These are phyloP conservation scores for Vitis rupestris DNA, from an alignment of 164 flowering plant species.

Conservation along the genomic window DNA sequence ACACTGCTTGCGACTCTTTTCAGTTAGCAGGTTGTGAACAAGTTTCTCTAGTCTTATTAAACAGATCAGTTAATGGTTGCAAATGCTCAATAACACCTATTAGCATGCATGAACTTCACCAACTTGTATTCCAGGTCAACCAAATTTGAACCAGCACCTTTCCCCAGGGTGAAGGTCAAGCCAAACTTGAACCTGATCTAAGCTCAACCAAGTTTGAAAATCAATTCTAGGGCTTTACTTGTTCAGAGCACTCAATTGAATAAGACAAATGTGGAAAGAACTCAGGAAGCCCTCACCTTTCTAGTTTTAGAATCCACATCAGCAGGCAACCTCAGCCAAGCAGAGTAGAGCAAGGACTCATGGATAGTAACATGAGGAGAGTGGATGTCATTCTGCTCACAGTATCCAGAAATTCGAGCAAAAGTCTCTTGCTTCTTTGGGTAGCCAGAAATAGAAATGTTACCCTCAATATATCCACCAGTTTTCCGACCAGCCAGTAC, in stretches of 20 bases:
- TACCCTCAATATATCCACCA: slow-evolving; percentile 59
- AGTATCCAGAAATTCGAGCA: slow-evolving; percentile 59
- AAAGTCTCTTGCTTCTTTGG: slow-evolving; percentile 64
- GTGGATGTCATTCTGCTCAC: slow-evolving; percentile 64
- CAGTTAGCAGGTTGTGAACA: too few relatives aligned
- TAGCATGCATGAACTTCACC: too few relatives aligned
- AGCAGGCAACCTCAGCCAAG: slow-evolving; percentile 56
- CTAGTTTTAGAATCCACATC: slow-evolving; percentile 33
- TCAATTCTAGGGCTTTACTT: too few relatives aligned
- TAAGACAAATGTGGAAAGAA: too few relatives aligned
- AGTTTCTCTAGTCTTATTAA: too few relatives aligned
- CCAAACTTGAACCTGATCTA: too few relatives aligned
- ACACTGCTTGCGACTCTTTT: not conserved
- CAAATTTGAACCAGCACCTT: too few relatives aligned
- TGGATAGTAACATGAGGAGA: slow-evolving; percentile 61
- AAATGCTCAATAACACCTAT: too few relatives aligned
- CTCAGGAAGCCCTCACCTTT: slow-evolving; percentile 25
- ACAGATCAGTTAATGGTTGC: too few relatives aligned
- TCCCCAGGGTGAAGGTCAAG: too few relatives aligned
- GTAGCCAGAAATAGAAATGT: slow-evolving; percentile 51
- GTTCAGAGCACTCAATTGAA: not conserved
- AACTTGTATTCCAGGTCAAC: too few relatives aligned
- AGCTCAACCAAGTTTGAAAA: too few relatives aligned
- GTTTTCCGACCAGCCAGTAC: slow-evolving; percentile 68
- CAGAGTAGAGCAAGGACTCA: slow-evolving; percentile 59